A percentile compares a stretch with the other conserved stretches of the same genome.
These are phyloP conservation scores for Violaceomyces palustris DNA, from an alignment of 1,284 basidiomycete species.

Conservation along the genomic window DNA sequence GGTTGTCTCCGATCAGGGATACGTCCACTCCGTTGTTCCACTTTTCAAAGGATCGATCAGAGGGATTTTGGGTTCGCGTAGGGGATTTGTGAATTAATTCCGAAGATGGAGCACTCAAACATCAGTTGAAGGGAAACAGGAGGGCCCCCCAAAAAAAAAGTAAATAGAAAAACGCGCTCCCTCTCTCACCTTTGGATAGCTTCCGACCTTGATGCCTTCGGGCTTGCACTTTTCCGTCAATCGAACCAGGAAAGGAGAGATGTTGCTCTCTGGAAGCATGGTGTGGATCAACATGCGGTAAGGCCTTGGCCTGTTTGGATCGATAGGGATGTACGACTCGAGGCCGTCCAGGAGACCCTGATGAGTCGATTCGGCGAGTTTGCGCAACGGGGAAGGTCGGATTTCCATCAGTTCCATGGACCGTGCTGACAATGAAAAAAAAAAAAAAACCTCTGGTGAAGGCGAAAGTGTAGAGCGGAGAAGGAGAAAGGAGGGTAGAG, in stretches of 20 bases:
- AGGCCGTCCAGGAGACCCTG: constrained; percentile 53
- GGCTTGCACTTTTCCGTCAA: constrained; percentile 70
- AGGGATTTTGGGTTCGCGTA: too few relatives aligned
- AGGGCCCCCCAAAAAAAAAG: too few relatives aligned
- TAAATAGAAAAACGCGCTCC: neutral
- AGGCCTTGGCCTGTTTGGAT: constrained; percentile 29
- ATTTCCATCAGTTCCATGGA: too few relatives aligned
- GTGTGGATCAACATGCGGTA: constrained; percentile 55
- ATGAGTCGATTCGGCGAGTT: neutral
- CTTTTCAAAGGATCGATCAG: too few relatives aligned
- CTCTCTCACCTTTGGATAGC: constrained; percentile 54
- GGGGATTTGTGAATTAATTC: too few relatives aligned
- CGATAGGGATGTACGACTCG: constrained; percentile 59
- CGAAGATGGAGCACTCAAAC: too few relatives aligned
- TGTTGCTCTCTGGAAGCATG: constrained; percentile 66
- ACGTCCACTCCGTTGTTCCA: constrained; percentile 65
- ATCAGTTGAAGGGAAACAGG: too few relatives aligned
- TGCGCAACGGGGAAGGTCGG: neutral
- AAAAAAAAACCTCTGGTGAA: too few relatives aligned
- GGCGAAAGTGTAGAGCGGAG: too few relatives aligned
- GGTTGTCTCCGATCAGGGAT: constrained; percentile 68
- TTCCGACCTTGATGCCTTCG: constrained; percentile 76
- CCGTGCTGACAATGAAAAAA: too few relatives aligned
- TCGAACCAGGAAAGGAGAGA: constrained; percentile 77
- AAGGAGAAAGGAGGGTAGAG: too few relatives aligned